Evolutionary conservation across 371 early-diverging fungal species (phyloP).

Genomic region (Apophysomyces sp.): DNA sequence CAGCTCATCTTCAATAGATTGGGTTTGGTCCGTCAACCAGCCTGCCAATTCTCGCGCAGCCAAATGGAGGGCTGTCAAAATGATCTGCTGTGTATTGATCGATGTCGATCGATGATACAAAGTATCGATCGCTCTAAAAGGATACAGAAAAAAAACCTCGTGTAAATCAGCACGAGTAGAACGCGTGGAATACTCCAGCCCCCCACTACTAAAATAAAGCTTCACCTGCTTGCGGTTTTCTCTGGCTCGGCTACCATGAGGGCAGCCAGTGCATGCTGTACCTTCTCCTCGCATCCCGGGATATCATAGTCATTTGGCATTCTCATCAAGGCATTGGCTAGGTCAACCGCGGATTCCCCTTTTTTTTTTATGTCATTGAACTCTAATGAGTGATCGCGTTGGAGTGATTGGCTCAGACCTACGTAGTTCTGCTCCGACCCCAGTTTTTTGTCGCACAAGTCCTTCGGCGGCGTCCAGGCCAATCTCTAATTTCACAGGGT

Average conservation of each 20-base stretch:
- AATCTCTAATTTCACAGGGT: slow-evolving; percentile 43
- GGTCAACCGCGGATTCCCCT: slow-evolving; percentile 27
- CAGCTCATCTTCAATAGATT: slow-evolving; percentile 2
- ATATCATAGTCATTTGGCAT: slow-evolving; percentile 39
- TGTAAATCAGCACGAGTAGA: too few relatives aligned
- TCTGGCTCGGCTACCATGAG: slow-evolving; percentile 35
- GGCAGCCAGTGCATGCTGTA: slow-evolving; percentile 30
- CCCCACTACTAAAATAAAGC: too few relatives aligned
- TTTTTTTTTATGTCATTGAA: too few relatives aligned
- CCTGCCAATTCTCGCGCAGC: slow-evolving; percentile 44
- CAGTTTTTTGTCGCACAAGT: slow-evolving; percentile 38
- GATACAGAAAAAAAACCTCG: too few relatives aligned
- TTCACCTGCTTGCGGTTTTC: neutral
- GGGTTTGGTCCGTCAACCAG: slow-evolving; percentile 13
- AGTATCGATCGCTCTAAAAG: slow-evolving; percentile 29
- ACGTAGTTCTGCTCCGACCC: slow-evolving; percentile 41
- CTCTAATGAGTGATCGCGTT: neutral
- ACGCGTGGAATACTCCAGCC: too few relatives aligned
- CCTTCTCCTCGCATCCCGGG: slow-evolving; percentile 17
- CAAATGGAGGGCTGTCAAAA: slow-evolving; percentile 29
- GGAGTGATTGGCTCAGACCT: neutral
- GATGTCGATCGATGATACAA: slow-evolving; percentile 42
- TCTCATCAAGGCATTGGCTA: slow-evolving; percentile 30
- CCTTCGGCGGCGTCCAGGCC: slow-evolving; percentile 38
- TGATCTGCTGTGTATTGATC: slow-evolving; percentile 21